A percentile compares a stretch with the other conserved stretches of the same genome.
These are phyloP conservation scores for Paraconiothyrium sp. DNA, from an alignment of 2,329 filamentous ascomycete genomes.

Conservation along the genomic window DNA sequence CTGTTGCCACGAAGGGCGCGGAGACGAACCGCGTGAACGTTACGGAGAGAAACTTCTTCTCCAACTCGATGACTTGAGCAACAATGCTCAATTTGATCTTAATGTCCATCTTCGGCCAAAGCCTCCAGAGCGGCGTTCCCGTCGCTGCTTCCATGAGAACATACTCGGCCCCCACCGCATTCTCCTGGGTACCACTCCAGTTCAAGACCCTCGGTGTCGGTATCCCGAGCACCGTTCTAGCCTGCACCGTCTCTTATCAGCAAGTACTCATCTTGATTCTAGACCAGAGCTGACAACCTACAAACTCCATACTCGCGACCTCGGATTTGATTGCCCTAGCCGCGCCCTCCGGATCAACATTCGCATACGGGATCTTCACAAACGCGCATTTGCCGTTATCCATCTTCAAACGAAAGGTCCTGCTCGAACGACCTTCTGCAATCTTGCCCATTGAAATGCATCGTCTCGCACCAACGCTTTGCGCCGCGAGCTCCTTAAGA, in stretches of 20 bases:
- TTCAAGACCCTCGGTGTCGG: conserved; percentile 35
- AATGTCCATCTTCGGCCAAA: conserved; percentile 42
- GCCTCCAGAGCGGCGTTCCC: conserved; percentile 39
- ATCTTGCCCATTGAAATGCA: conserved; percentile 49
- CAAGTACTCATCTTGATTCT: too few relatives aligned
- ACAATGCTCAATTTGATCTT: conserved; percentile 41
- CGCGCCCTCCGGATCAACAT: conserved; percentile 14
- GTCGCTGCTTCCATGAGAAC: conserved; percentile 41
- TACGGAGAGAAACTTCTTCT: conserved; percentile 50
- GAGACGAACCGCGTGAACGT: conserved; percentile 44
- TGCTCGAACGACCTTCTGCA: conserved; percentile 39
- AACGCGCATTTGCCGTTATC: conserved; percentile 31
- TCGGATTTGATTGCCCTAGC: conserved; percentile 26
- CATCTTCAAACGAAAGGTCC: conserved; percentile 34
- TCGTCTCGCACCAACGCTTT: conserved; percentile 36
- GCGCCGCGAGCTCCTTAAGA: conserved; percentile 44
- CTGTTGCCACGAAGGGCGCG: background rate
- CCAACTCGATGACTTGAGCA: conserved; percentile 47
- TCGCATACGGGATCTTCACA: conserved; percentile 23
- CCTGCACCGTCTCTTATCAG: background rate
- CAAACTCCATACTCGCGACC: conserved; percentile 36
- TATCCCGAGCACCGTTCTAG: conserved; percentile 24
- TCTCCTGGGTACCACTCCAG: conserved; percentile 29
- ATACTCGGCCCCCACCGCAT: conserved; percentile 35
- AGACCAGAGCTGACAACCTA: conserved; percentile 10